Base-by-base conservation (phyloP, 495 filamentous ascomycete species). In the Glonium stellatum region DNA sequence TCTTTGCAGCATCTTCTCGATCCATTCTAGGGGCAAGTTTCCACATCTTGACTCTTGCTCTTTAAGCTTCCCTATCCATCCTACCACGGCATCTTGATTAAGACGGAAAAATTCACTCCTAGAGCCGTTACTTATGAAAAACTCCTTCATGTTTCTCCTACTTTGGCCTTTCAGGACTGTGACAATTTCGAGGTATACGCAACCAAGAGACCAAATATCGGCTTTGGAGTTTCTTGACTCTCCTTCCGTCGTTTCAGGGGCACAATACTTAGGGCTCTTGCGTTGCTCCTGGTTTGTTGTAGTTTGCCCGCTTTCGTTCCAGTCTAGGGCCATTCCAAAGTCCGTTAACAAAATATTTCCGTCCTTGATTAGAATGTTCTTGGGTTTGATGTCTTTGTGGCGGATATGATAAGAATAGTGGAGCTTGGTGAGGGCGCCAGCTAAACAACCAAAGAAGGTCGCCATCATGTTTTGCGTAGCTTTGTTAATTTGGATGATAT, bases 101-200 rank as follows among this genome's bases (percentile, higher is more conserved):
- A n/a, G 15, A 10, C 19, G 19, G 41, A 46, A 46, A 15, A 15
- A n/a, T 1, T 15, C 41, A 15, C 41, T 15, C 19, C 19, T 21
- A 21, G 41, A 46, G 13, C 41, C 15, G 9, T 46, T 15, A 4
- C 41, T 31, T 3, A 3, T 15, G 41, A 46, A 46, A n/a, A 55
- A 48, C 2, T 55, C 27, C 5, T 23, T 21, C 22, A 55, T 12
- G 15, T 47, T n/a, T 34, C 50, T 13, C 18, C 42, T 23, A 15
- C 5, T 34, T 44, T 23, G 18, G 4, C 57, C 57, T 39, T 59
- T 60, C 4, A 75, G 59, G 4, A 73, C 62, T n/a, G 71, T 71
- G 0, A 62, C 56, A 67, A 77, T 77, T 31, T 57, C 37, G 4
- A 47, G 55, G 18, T 25, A 57, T n/a, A 57, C 55, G 46, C 34